Evolutionary conservation across 495 filamentous ascomycete genomes (phyloP).

Genomic region (Schizothecium vesticola): DNA sequence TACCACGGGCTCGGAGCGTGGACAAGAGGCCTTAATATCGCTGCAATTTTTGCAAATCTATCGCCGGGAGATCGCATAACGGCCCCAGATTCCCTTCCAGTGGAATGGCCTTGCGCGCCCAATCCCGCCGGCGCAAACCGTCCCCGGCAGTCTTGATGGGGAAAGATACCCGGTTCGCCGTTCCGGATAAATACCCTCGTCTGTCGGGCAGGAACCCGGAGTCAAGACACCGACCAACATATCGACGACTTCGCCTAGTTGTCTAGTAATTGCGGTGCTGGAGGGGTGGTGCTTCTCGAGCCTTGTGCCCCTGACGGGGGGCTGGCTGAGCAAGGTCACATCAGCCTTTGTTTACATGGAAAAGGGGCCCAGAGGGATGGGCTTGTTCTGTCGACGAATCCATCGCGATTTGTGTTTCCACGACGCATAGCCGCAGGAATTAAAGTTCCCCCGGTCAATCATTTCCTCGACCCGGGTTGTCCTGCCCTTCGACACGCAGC

Average conservation of each 20-base stretch:
- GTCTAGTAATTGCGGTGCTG: background rate
- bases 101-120: background rate
- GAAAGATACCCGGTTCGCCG: conserved; percentile 1
- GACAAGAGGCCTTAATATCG: background rate
- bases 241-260: background rate
- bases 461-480: background rate
- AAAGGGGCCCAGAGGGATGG: background rate
- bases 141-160: conserved; percentile 5
- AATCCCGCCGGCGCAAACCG: background rate
- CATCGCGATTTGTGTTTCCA: background rate
- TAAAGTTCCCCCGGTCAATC: background rate
- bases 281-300: background rate
- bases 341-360: background rate
- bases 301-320: background rate
- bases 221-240: background rate
- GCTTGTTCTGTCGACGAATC: background rate
- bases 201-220: background rate
- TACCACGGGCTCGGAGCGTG: background rate
- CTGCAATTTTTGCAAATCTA: conserved; percentile 7
- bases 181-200: conserved; percentile 4
- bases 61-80: conserved; percentile 1
- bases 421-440: background rate
- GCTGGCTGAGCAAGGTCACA: background rate
- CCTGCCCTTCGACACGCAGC: background rate
- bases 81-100: conserved; percentile 1